phyloP scores from a whole-genome alignment of 805 yeast genomes.

The Candida coleopterorum region DNA sequence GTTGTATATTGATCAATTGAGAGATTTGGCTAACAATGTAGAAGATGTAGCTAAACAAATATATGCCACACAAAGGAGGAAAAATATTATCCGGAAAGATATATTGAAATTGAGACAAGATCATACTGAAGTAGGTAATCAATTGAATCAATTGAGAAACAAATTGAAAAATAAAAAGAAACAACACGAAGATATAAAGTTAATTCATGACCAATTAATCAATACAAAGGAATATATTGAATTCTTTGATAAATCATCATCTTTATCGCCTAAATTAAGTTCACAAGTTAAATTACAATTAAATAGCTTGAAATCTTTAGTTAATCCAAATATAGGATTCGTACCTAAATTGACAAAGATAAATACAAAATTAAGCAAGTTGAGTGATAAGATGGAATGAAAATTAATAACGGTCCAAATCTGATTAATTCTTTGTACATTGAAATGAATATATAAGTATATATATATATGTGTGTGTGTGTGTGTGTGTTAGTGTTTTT shows the following conservation, averaged over 20 bases:
- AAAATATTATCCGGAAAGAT: constrained; percentile 25
- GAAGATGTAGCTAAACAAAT: constrained; percentile 27
- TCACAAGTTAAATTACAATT: constrained; percentile 11
- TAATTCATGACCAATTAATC: constrained; percentile 10
- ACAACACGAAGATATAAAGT: constrained; percentile 13
- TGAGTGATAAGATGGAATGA: constrained; percentile 14
- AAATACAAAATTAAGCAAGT: constrained; percentile 18
- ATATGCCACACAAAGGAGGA: constrained; percentile 23
- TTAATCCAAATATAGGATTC: constrained; percentile 24
- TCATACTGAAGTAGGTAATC: constrained; percentile 29
- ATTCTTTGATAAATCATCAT: neutral
- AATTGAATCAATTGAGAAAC: constrained; percentile 24
- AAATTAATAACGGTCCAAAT: too few relatives aligned
- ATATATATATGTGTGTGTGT: too few relatives aligned
- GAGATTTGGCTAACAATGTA: constrained; percentile 32
- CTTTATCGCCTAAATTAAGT: neutral
- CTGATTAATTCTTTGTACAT: too few relatives aligned
- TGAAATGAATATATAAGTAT: too few relatives aligned
- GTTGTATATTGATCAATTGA: constrained; percentile 24
- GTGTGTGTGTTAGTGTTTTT: too few relatives aligned
- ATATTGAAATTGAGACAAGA: constrained; percentile 25
- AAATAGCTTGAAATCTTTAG: constrained; percentile 12
- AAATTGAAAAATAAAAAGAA: constrained; percentile 14
- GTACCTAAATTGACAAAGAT: constrained; percentile 16
- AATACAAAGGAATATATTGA: constrained; percentile 1